A percentile compares a stretch with the other conserved stretches of the same genome.
Evolutionary conservation across 106 monocot genomes (phyloP).

Genomic region (Dioscorea zingiberensis): DNA sequence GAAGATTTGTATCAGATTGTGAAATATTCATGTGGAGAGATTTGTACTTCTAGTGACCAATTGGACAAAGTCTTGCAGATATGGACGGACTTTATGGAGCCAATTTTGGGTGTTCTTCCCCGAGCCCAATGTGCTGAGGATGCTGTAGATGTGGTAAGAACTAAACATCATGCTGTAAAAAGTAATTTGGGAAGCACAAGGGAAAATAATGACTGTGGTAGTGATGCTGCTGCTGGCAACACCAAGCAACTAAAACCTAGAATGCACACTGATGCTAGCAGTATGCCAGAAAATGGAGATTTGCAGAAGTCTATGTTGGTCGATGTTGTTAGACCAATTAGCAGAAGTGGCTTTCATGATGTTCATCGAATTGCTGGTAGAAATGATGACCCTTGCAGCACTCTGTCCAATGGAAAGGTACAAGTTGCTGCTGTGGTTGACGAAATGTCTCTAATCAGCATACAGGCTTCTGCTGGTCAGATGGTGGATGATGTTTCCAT

Average conservation of each 20-base stretch:
- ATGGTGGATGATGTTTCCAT: conserved; percentile 22
- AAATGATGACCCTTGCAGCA: conserved; percentile 24
- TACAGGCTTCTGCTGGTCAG: conserved; percentile 29
- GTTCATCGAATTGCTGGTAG: conserved; percentile 19
- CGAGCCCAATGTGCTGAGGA: conserved; percentile 52
- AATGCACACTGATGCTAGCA: conserved; percentile 35
- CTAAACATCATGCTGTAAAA: conserved; percentile 35
- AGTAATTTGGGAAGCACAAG: conserved; percentile 22
- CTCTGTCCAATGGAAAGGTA: conserved; percentile 29
- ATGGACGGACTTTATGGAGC: conserved; percentile 97
- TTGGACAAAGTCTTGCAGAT: conserved; percentile 79
- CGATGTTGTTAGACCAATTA: conserved; percentile 41
- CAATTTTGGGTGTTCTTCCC: conserved; percentile 57
- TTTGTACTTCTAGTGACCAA: conserved; percentile 75
- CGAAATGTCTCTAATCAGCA: conserved; percentile 42
- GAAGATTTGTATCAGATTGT: conserved; percentile 78
- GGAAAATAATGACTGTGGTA: conserved; percentile 36
- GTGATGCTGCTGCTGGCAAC: conserved; percentile 17
- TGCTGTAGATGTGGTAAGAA: conserved; percentile 51
- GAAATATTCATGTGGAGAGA: conserved; percentile 82
- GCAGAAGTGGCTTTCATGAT: conserved; percentile 55
- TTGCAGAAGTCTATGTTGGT: conserved; percentile 33
- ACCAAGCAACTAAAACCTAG: conserved; percentile 25
- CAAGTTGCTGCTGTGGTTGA: conserved; percentile 22
- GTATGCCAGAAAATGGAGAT: conserved; percentile 39